Evolutionary conservation across 1,284 basidiomycete species (phyloP).

Genomic region (Ustilago bromivora): DNA sequence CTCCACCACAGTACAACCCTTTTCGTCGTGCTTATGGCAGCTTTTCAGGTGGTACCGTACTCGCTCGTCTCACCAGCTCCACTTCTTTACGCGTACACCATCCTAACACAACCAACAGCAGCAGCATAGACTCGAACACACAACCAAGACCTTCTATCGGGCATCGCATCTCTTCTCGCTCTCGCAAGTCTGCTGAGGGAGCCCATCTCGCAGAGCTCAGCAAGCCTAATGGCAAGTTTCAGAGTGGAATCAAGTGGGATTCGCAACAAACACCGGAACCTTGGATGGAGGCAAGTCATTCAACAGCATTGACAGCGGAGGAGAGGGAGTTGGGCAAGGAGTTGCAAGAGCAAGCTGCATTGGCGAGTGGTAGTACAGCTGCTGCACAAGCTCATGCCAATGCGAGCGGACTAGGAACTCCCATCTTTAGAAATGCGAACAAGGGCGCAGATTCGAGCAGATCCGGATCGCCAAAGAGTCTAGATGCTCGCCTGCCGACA

Average conservation of each 20-base stretch:
- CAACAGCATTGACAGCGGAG: slow-evolving; percentile 4
- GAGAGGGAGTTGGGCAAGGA: slow-evolving; percentile 19
- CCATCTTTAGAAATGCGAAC: slow-evolving; percentile 34
- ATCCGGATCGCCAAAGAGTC: not conserved
- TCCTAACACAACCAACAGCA: not conserved
- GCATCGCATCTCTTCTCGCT: slow-evolving; percentile 31
- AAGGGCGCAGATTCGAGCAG: not conserved
- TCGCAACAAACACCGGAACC: slow-evolving; percentile 46
- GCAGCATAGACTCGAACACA: not conserved
- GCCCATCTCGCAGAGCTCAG: slow-evolving; percentile 49
- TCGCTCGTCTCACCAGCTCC: slow-evolving; percentile 29
- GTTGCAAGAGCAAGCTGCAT: slow-evolving; percentile 16
- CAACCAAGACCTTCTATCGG: slow-evolving; percentile 32
- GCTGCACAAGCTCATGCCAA: slow-evolving; percentile 51
- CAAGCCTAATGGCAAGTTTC: slow-evolving; percentile 54
- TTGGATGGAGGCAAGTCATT: slow-evolving; percentile 50
- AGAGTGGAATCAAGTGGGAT: slow-evolving; percentile 53
- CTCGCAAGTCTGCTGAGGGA: slow-evolving; percentile 30
- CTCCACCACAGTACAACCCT: slow-evolving; percentile 21
- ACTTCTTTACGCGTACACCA: slow-evolving; percentile 18
- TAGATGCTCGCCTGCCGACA: slow-evolving; percentile 11
- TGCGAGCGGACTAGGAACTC: slow-evolving; percentile 28
- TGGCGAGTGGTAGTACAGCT: slow-evolving; percentile 51
- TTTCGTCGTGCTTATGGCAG: slow-evolving; percentile 34
- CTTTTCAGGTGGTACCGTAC: slow-evolving; percentile 16